These are phyloP conservation scores for Syncephalis plumigaleata DNA, from an alignment of 371 early-diverging fungal genomes.

Conservation along the genomic window DNA sequence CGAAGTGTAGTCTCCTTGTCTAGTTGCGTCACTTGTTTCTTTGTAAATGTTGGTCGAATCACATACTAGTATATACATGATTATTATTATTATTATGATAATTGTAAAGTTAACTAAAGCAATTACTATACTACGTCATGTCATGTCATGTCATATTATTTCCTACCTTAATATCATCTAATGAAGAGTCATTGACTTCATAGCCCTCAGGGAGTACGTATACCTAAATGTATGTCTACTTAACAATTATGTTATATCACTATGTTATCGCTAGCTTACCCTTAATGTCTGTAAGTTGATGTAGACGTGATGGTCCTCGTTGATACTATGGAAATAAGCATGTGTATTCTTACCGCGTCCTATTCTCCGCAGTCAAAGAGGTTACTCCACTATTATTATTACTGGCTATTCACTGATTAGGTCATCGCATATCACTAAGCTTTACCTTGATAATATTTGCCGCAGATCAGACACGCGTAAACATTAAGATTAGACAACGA, in stretches of 20 bases:
- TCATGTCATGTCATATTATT: no score
- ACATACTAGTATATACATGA: no score
- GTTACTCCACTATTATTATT: no score
- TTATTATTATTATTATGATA: no score
- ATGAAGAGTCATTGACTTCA: constrained; percentile 69
- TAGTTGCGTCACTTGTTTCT: constrained; percentile 41
- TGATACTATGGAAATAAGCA: constrained; percentile 89
- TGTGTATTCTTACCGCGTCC: constrained; percentile 81
- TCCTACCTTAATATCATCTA: constrained; percentile 87
- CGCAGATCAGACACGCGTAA: constrained; percentile 93
- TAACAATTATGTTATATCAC: background rate
- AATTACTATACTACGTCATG: no score
- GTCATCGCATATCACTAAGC: no score
- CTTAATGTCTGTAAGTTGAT: constrained; percentile 79
- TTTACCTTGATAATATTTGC: constrained; percentile 93
- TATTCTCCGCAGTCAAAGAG: no score
- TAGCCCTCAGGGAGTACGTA: constrained; percentile 91
- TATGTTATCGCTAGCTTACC: constrained; percentile 15
- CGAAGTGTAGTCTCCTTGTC: constrained; percentile 40
- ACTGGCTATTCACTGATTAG: no score
- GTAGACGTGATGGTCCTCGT: constrained; percentile 93
- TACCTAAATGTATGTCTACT: constrained; percentile 20
- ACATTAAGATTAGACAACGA: constrained; percentile 86
- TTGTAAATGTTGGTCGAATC: constrained; percentile 64
- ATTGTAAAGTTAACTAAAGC: no score